These are phyloP conservation scores for Fomitopsis pinicola DNA, from an alignment of 1,284 basidiomycete genomes.

Conservation along the genomic window DNA sequence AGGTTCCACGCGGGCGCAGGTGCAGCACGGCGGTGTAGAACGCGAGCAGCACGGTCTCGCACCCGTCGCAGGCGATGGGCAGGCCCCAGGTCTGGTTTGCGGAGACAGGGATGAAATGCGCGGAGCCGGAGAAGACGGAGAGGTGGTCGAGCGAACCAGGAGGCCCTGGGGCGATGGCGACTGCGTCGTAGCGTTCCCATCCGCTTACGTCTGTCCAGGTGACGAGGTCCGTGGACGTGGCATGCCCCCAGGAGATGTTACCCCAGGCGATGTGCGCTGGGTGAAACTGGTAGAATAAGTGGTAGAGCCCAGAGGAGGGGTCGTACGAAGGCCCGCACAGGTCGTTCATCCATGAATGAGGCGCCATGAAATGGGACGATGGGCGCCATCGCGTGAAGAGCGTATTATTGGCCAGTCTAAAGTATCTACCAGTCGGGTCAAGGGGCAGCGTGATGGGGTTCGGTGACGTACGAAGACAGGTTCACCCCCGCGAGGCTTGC, in stretches of 20 bases:
- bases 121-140: neutral
- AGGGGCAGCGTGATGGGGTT: too few relatives aligned
- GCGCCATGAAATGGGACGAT: neutral
- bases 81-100: neutral
- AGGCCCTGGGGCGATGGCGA: neutral
- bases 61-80: neutral
- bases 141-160: neutral
- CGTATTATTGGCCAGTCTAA: neutral
- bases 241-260: neutral
- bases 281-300: neutral
- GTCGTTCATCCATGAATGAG: neutral
- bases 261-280: neutral
- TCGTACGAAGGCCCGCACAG: too few relatives aligned
- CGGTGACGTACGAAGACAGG: too few relatives aligned
- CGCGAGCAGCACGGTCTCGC: neutral
- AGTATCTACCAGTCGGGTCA: too few relatives aligned
- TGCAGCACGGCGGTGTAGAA: neutral
- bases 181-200: neutral
- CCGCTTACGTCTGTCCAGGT: neutral
- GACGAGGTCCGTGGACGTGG: neutral
- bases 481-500: too few relatives aligned
- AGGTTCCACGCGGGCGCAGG: too few relatives aligned
- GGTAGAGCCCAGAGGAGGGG: neutral
- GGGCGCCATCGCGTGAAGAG: slow-evolving; percentile 1
- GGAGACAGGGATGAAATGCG: neutral